These are phyloP conservation scores for Vitis hybrid DNA, from an alignment of 177 flowering plant species.

Conservation along the genomic window DNA sequence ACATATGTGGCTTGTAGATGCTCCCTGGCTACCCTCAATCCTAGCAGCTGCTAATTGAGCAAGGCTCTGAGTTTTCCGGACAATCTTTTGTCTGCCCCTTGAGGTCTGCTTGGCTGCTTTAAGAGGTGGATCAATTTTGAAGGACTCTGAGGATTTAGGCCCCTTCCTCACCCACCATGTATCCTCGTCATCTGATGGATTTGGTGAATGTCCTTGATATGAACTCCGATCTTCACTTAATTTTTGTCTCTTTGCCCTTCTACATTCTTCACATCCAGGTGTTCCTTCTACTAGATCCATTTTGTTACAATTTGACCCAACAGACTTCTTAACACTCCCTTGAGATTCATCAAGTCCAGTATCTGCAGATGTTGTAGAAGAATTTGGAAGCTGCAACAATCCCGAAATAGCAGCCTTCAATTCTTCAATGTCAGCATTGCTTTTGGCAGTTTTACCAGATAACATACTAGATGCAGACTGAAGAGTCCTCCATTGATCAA, in stretches of 20 bases:
- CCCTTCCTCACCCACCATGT: constrained; percentile 90
- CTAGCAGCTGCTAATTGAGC: constrained; percentile 86
- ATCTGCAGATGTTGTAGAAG: constrained; percentile 26
- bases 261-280: constrained; percentile 93
- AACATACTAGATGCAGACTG: constrained; percentile 23
- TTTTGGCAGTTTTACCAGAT: constrained; percentile 28
- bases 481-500: constrained; percentile 34
- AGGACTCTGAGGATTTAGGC: constrained; percentile 49
- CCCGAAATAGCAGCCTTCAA: constrained; percentile 66
- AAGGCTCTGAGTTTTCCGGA: constrained; percentile 87
- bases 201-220: constrained; percentile 39
- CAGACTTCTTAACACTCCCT: constrained; percentile 48
- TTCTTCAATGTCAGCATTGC: constrained; percentile 45
- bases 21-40: constrained; percentile 98
- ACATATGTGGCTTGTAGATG: constrained; percentile 97
- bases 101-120: constrained; percentile 65
- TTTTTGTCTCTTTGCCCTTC: constrained; percentile 71
- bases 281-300: constrained; percentile 56
- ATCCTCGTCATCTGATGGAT: constrained; percentile 77
- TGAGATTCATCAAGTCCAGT: constrained; percentile 57
- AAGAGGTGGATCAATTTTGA: constrained; percentile 68
- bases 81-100: constrained; percentile 76
- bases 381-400: constrained; percentile 59
- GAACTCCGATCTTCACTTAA: constrained; percentile 61
- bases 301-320: constrained; percentile 36